Evolutionary conservation across 306 rosid species (phyloP).

Genomic region (Begonia loranthoides): DNA sequence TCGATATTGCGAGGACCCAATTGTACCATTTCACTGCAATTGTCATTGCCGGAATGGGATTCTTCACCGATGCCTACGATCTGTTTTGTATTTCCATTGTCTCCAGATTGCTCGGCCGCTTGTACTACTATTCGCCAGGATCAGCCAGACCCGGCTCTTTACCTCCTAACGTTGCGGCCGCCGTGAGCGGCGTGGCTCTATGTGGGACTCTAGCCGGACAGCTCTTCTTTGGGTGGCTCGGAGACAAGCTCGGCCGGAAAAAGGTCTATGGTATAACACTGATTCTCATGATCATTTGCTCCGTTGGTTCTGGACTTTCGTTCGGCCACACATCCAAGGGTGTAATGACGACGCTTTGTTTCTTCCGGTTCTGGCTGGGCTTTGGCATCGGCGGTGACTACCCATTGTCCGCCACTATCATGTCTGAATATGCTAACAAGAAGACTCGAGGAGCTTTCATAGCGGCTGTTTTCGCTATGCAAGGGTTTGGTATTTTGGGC

Average conservation of each 20-base stretch:
- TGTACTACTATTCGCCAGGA: slow-evolving; percentile 5
- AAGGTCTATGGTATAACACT: slow-evolving; percentile 67
- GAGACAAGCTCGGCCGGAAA: slow-evolving; percentile 78
- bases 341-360: slow-evolving; percentile 56
- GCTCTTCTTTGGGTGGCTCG: slow-evolving; percentile 95
- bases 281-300: slow-evolving; percentile 55
- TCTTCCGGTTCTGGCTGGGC: slow-evolving; percentile 94
- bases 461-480: slow-evolving; percentile 91
- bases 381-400: slow-evolving; percentile 95
- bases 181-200: slow-evolving; percentile 73
- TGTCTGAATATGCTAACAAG: slow-evolving; percentile 93
- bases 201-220: slow-evolving; percentile 70
- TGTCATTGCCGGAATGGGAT: slow-evolving; percentile 19
- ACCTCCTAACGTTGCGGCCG: slow-evolving; percentile 56
- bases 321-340: slow-evolving; percentile 24
- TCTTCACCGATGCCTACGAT: slow-evolving; percentile 19
- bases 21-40: slow-evolving; percentile 20
- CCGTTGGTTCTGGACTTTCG: slow-evolving; percentile 64
- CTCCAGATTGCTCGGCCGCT: slow-evolving; percentile 11
- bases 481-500: slow-evolving; percentile 70
- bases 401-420: slow-evolving; percentile 86
- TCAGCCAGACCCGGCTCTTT: slow-evolving; percentile 40
- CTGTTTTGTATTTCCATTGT: slow-evolving; percentile 11
- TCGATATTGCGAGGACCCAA: slow-evolving; percentile 10
- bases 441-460: slow-evolving; percentile 83